Base-by-base conservation (phyloP, 1,284 basidiomycete species). In the Sporisorium iseilematis-ciliati region DNA sequence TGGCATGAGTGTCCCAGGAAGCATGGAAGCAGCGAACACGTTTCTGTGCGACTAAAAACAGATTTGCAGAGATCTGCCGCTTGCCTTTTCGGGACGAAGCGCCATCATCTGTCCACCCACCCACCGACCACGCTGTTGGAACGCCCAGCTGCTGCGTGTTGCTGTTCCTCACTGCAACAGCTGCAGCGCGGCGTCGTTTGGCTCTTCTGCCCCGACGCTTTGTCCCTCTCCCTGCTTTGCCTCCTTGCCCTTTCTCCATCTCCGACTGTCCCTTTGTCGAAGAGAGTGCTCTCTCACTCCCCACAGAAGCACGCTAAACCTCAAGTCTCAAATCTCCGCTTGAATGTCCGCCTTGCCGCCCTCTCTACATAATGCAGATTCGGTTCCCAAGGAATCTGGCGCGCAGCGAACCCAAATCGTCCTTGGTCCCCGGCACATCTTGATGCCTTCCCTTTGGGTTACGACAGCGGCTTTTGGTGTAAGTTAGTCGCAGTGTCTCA, bases 301-400 rank as follows among this genome's bases (percentile, higher is more conserved):
- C 26, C 53, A 12, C 41, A 26, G 26, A n/a, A 25, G 23, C 7
- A 25, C 51, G 14, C 52, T 25, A 54, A 41, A 23, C 21, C 18
- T 20, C 29, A 29, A n/a, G 3, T 18, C 18, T 10, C 21, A 42
- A 7, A 33, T 43, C 42, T 55, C 53, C 53, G 53, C 42, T 45
- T 55, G 29, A 16, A 53, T 48, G 43, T 51, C 65, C 65, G 65
- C 58, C 58, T 61, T 55, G 57, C 65, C 65, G 65, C 65, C 54
- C 46, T 48, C 46, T 38, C 12, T 38, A 11, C 2, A 3, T 38
- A 29, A 55, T 43, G 50, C 40, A 55, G 46, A 23, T 59, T 55
- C 46, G 38, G 20, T 60, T 46, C 50, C 21, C 29, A 40, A 55
- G 63, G 57, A 66, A 59, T 65, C 41, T 60, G 23, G 26, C 35